Evolutionary conservation across 306 rosid species (phyloP).

Genomic region (Benincasa hispida): DNA sequence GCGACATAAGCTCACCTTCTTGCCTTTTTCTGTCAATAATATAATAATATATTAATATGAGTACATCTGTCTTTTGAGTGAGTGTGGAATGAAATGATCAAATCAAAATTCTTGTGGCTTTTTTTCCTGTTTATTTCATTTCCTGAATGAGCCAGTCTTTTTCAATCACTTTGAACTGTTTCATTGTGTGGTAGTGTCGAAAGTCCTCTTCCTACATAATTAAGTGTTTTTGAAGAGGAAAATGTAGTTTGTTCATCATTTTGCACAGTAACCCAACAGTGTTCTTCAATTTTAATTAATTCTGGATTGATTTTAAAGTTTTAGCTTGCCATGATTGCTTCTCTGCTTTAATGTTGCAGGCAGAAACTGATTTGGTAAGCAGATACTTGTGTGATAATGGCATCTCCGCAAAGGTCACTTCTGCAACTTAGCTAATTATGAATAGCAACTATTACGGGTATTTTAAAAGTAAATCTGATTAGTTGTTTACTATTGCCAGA

Average conservation of each 20-base stretch:
- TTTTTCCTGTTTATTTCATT: not conserved
- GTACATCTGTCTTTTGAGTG: not conserved
- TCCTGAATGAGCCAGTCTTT: not conserved
- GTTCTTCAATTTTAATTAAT: slow-evolving; percentile 1
- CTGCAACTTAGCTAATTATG: slow-evolving; percentile 7
- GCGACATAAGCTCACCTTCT: not conserved
- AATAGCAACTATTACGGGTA: not conserved
- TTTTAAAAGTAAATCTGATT: slow-evolving; percentile 14
- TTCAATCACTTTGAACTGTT: not conserved
- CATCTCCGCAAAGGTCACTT: slow-evolving; percentile 71
- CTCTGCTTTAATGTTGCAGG: slow-evolving; percentile 37
- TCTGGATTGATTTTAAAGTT: not conserved
- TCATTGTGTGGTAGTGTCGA: not conserved
- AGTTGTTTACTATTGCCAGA: slow-evolving; percentile 26
- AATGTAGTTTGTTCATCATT: not conserved
- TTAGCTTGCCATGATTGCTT: slow-evolving; percentile 4
- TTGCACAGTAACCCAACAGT: not conserved
- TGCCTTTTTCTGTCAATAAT: too few relatives aligned
- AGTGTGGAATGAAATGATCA: not conserved
- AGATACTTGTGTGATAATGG: slow-evolving; percentile 55
- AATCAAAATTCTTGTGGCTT: not conserved
- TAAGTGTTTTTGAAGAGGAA: not conserved
- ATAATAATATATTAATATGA: too few relatives aligned
- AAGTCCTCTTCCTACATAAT: not conserved
- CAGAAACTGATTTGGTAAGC: slow-evolving; percentile 63